Percentiles rank a stretch among this genome's conserved stretches.
These are phyloP conservation scores for Dactylellina parvicollis DNA, from an alignment of 2,329 filamentous ascomycete species.

Conservation along the genomic window DNA sequence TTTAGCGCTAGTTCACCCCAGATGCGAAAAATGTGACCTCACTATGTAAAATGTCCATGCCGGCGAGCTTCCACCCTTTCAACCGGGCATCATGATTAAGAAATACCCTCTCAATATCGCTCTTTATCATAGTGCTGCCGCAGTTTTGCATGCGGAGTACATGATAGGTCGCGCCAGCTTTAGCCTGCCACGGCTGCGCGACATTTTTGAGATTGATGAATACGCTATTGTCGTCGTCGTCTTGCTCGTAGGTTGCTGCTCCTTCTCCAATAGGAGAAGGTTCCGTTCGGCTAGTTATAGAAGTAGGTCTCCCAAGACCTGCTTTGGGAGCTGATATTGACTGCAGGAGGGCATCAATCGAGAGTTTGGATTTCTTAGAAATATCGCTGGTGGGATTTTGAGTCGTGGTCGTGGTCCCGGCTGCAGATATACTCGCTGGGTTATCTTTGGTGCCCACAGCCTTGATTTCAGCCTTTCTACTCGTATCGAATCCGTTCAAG, in stretches of 20 bases:
- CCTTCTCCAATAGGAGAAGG: not conserved
- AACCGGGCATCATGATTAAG: conserved; percentile 33
- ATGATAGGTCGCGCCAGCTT: not conserved
- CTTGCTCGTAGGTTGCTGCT: not conserved
- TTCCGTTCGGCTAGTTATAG: not conserved
- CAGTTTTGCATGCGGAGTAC: conserved; percentile 34
- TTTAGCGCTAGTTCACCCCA: not conserved
- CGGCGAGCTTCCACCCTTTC: conserved; percentile 12
- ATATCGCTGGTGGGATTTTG: not conserved
- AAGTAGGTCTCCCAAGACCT: not conserved
- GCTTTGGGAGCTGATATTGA: conserved; percentile 27
- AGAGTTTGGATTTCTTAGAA: conserved; percentile 18
- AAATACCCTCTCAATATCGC: conserved; percentile 45
- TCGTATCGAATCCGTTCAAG: not conserved
- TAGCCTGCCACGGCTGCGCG: conserved; percentile 5
- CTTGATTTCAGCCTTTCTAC: no score
- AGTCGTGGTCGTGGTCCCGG: not conserved
- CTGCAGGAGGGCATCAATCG: conserved; percentile 31
- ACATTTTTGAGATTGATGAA: conserved; percentile 20
- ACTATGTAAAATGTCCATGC: conserved; percentile 22
- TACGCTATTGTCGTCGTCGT: not conserved
- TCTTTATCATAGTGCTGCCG: conserved; percentile 39
- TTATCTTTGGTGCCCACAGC: not conserved
- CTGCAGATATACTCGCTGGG: not conserved
- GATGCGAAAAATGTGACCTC: not conserved